Percentiles rank a stretch among this genome's conserved stretches.
Evolutionary conservation across 129 eudicot species (phyloP).

Genomic region (Sambucus nigra): DNA sequence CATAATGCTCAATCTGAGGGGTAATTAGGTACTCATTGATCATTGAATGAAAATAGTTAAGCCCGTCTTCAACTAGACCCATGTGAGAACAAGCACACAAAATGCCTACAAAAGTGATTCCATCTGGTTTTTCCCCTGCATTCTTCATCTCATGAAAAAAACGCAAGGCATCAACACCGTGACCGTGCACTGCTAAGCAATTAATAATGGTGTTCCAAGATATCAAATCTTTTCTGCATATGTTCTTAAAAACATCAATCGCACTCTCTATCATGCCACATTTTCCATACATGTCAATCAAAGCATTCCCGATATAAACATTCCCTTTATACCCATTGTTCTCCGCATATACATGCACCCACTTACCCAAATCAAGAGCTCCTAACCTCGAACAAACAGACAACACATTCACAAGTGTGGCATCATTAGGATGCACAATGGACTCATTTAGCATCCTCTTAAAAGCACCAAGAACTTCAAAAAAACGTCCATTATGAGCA

Average conservation of each 20-base stretch:
- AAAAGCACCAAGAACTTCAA: no score
- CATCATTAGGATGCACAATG: no score
- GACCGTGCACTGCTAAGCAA: constrained; percentile 15
- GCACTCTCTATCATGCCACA: background rate
- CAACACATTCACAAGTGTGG: no score
- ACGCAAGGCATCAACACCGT: constrained; percentile 3
- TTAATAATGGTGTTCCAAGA: constrained; percentile 14
- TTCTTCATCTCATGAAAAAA: constrained; percentile 5
- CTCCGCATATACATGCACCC: no score
- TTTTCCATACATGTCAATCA: no score
- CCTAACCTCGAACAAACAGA: no score
- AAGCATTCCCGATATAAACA: no score
- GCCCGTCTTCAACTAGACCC: constrained; percentile 11
- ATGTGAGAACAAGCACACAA: constrained; percentile 15
- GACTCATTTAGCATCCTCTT: no score
- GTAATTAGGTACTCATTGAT: background rate
- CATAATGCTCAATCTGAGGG: constrained; percentile 16
- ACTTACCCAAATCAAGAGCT: no score
- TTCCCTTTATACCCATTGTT: no score
- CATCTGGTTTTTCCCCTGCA: constrained; percentile 9
- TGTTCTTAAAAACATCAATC: constrained; percentile 1
- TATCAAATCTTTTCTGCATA: constrained; percentile 2
- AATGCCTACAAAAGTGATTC: constrained; percentile 9
- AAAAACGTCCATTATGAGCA: no score
- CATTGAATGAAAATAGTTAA: constrained; percentile 5